phyloP scores from a whole-genome alignment of 305 asterid species.

The Solanum hybrid region DNA sequence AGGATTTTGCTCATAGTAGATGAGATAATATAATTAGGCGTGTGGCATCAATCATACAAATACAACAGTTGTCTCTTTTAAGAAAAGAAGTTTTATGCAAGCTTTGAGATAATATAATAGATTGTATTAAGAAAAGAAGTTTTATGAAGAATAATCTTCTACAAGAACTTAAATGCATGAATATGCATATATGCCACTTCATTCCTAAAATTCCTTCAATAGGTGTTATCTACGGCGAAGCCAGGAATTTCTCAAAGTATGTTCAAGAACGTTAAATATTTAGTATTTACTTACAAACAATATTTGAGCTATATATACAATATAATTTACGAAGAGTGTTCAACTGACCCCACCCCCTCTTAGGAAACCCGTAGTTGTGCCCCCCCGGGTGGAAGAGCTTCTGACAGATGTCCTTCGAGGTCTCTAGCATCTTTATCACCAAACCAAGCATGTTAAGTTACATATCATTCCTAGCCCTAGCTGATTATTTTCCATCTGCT shows the following conservation, averaged over 20 bases:
- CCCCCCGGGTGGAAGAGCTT: neutral
- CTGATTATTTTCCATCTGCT: neutral
- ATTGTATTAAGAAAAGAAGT: neutral
- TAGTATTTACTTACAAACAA: neutral
- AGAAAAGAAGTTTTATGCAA: neutral
- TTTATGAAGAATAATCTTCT: neutral
- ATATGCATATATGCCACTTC: neutral
- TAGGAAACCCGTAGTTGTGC: neutral
- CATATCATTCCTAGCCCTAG: neutral
- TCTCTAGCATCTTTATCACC: neutral
- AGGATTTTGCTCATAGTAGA: neutral
- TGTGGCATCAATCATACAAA: neutral
- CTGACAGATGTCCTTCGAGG: neutral
- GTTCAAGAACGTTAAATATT: neutral
- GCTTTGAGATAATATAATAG: neutral
- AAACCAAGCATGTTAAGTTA: neutral
- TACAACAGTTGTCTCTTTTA: neutral
- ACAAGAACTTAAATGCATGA: neutral
- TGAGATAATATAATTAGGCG: neutral
- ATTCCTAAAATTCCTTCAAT: neutral
- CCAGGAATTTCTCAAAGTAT: neutral
- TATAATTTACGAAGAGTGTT: neutral
- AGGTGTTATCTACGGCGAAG: neutral
- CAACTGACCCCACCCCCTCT: neutral
- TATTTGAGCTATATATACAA: neutral